These are phyloP conservation scores for Zancudomyces culisetae DNA, from an alignment of 371 early-diverging fungal species.

Conservation along the genomic window DNA sequence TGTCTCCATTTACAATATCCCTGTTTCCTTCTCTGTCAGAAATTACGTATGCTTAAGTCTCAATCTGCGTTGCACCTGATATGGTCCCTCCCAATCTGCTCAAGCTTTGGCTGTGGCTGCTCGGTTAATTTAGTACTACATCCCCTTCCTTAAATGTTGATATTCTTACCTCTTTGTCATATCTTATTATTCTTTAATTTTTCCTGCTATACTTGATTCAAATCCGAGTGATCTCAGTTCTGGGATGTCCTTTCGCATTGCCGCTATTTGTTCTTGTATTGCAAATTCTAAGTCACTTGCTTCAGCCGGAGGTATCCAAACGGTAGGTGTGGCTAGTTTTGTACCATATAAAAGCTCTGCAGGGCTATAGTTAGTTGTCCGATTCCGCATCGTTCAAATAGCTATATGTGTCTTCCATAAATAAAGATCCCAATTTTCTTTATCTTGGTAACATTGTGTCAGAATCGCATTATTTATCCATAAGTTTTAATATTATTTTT, in stretches of 20 bases:
- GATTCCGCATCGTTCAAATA: neutral
- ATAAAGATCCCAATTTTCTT: constrained; percentile 3
- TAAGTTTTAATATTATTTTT: no score
- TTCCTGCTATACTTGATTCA: neutral
- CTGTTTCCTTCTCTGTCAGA: neutral
- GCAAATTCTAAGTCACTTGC: neutral
- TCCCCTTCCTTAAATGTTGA: neutral
- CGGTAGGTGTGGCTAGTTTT: neutral
- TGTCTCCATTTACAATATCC: neutral
- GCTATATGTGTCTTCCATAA: neutral
- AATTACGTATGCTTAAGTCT: neutral
- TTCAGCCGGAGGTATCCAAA: neutral
- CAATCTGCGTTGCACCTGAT: neutral
- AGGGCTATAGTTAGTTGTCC: neutral
- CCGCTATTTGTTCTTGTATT: neutral
- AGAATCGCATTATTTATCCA: no score
- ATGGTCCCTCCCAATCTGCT: constrained; percentile 2
- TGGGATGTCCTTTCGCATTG: neutral
- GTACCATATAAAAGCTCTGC: neutral
- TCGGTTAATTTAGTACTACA: neutral
- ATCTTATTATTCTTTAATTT: neutral
- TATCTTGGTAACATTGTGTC: neutral
- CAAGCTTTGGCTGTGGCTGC: neutral
- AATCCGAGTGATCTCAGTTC: neutral
- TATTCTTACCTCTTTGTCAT: neutral